Conservation (phyloP, 768 basidiomycete species). For the Hypsizygus marmoreus region DNA sequence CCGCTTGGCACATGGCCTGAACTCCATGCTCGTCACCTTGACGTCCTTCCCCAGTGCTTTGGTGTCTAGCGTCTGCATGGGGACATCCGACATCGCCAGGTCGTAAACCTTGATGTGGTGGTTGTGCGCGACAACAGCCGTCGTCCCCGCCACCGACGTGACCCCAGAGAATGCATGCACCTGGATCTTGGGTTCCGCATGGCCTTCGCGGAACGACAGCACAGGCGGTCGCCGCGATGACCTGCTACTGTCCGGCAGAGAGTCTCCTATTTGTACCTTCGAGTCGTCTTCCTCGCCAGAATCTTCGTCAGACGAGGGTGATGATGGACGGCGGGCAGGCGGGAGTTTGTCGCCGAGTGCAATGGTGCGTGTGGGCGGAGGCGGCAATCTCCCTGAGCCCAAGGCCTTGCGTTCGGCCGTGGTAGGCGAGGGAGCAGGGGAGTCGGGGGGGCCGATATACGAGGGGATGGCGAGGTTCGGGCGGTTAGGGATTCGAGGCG, state of each 20-base stretch:
- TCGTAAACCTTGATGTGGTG: slow-evolving; percentile 69
- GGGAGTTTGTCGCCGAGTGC: slow-evolving; percentile 71
- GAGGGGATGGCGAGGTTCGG: slow-evolving; percentile 20
- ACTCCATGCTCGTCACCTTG: slow-evolving; percentile 77
- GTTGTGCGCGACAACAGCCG: slow-evolving; percentile 56
- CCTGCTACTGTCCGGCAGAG: slow-evolving; percentile 67
- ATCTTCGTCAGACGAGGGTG: slow-evolving; percentile 53
- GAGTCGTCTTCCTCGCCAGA: slow-evolving; percentile 64
- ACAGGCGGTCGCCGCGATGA: slow-evolving; percentile 60
- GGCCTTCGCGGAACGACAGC: slow-evolving; percentile 40
- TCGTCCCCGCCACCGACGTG: slow-evolving; percentile 56
- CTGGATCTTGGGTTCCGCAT: slow-evolving; percentile 51
- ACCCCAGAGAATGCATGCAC: slow-evolving; percentile 60
- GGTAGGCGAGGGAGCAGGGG: slow-evolving; percentile 15
- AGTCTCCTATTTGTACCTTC: slow-evolving; percentile 44
- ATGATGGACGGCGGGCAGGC: slow-evolving; percentile 49
- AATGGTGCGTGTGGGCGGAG: slow-evolving; percentile 77
- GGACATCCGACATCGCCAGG: slow-evolving; percentile 47
- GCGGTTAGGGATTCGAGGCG: slow-evolving; percentile 29
- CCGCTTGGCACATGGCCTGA: slow-evolving; percentile 52
- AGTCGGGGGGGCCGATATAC: slow-evolving; percentile 11
- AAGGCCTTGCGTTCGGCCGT: slow-evolving; percentile 40
- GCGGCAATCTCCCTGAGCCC: slow-evolving; percentile 51
- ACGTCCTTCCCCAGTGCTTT: slow-evolving; percentile 69
- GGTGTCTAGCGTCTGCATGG: slow-evolving; percentile 55